Base-by-base conservation (phyloP, 2,329 filamentous ascomycete species). In the Clonostachys rosea region DNA sequence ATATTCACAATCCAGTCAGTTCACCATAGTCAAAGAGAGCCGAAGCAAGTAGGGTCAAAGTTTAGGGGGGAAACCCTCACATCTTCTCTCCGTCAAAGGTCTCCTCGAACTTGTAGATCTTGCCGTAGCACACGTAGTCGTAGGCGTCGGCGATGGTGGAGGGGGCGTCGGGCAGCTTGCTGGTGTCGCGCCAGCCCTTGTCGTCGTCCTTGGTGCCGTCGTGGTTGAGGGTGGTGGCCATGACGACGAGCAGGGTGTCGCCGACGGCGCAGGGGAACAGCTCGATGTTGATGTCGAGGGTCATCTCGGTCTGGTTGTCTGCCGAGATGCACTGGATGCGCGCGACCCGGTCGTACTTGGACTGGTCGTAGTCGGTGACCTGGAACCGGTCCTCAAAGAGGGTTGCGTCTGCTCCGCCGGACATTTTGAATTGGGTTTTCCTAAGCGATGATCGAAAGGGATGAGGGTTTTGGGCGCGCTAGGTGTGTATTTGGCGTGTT, bases 261-360 rank as follows among this genome's bases (percentile, higher is more conserved):
- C 87, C 87, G 9, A 83, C 72, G 37, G 74, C 66, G 58, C 88
- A 82, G 3, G 89, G 89, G 69, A 94, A 96, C 8, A 99, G 81
- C 70, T 99, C 92, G 49, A 83, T 87, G 75, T 97, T 96, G 70
- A 97, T 84, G 71, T 99, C 94, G 50, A 99, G 87, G 6, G 83
- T 85, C 73, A 97, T 84, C 53, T 82, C 78, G 33, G 87, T 89
- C 53, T 82, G 76, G 57, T 79, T 81, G 70, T 95, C 90, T 56
- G 79, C 76, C 20, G 87, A 92, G 45, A 79, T 87, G 62, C 83
- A 91, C 47, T 75, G 82, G 62, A 97, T 82, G 57, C 94, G 92
- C 47, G 89, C 87, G 24, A 96, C 92, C 54, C 92, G 89, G 73
- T 97, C 94, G 71, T 99, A 99, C 72, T 96, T 96, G 61, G 85